These are phyloP conservation scores for Penicillium paradoxum DNA, from an alignment of 495 filamentous ascomycete genomes.

Conservation along the genomic window DNA sequence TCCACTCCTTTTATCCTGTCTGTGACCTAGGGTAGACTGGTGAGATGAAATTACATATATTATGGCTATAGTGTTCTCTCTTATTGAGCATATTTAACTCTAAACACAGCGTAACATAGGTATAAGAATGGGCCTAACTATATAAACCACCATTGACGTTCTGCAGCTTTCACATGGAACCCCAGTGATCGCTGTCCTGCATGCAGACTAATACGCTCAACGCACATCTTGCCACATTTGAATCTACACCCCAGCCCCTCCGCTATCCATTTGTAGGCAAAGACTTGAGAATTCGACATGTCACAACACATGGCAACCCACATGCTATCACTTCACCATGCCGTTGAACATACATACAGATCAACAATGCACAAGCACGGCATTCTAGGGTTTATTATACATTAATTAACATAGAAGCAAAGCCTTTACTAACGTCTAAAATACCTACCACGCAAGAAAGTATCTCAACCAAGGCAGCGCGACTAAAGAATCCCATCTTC, in stretches of 20 bases:
- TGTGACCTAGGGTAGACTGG: neutral
- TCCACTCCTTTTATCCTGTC: neutral
- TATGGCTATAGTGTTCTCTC: too few relatives aligned
- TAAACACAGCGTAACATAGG: too few relatives aligned
- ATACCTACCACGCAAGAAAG: too few relatives aligned
- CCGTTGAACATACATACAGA: too few relatives aligned
- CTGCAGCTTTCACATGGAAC: slow-evolving; percentile 15
- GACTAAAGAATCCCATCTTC: neutral
- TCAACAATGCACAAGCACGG: too few relatives aligned
- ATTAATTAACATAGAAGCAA: too few relatives aligned
- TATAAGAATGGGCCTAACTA: neutral
- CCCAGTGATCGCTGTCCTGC: slow-evolving; percentile 13
- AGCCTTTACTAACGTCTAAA: too few relatives aligned
- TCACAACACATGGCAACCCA: slow-evolving; percentile 24
- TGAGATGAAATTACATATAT: too few relatives aligned
- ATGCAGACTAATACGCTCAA: slow-evolving; percentile 17
- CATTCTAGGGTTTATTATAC: too few relatives aligned
- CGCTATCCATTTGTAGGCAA: slow-evolving; percentile 10
- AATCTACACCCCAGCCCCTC: neutral
- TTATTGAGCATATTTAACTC: too few relatives aligned
- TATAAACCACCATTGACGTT: neutral
- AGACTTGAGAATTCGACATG: slow-evolving; percentile 13
- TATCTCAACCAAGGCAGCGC: neutral
- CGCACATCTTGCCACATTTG: neutral
- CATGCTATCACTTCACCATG: too few relatives aligned